Evolutionary conservation across 169 alveolate genomes (phyloP).

Genomic region (Plasmodium malariae): DNA sequence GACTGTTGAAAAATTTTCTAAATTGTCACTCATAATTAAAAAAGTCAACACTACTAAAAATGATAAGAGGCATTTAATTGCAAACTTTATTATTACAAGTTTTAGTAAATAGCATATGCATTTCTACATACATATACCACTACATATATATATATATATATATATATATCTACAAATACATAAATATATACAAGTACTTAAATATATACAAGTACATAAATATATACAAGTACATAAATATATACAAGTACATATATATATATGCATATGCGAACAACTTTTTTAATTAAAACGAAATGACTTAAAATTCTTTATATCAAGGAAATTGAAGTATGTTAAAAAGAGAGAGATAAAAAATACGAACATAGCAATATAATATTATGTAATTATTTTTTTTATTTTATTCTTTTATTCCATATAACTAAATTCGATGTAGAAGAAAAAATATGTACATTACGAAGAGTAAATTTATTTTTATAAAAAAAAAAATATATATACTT

Average conservation of each 20-base stretch:
- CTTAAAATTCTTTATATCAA: no score
- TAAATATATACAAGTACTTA: neutral
- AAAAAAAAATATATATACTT: no score
- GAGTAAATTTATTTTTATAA: no score
- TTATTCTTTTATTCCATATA: no score
- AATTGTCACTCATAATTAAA: conserved; percentile 50
- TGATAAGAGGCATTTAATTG: neutral
- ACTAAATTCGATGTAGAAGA: no score
- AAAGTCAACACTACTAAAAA: conserved; percentile 17
- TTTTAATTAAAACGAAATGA: no score
- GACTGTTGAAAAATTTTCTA: conserved; percentile 81
- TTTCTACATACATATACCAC: neutral
- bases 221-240: neutral
- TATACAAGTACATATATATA: neutral
- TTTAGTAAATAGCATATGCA: neutral
- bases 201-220: neutral
- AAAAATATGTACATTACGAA: no score
- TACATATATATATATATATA: conserved; percentile 1
- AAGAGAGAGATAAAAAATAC: neutral
- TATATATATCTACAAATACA: conserved; percentile 10
- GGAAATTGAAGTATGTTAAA: neutral
- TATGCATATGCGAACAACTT: no score
- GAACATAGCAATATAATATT: no score
- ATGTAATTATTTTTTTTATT: no score
- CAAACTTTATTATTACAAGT: conserved; percentile 2